Evolutionary conservation across 805 yeast species (phyloP).

Genomic region (Danielia oregonensis): DNA sequence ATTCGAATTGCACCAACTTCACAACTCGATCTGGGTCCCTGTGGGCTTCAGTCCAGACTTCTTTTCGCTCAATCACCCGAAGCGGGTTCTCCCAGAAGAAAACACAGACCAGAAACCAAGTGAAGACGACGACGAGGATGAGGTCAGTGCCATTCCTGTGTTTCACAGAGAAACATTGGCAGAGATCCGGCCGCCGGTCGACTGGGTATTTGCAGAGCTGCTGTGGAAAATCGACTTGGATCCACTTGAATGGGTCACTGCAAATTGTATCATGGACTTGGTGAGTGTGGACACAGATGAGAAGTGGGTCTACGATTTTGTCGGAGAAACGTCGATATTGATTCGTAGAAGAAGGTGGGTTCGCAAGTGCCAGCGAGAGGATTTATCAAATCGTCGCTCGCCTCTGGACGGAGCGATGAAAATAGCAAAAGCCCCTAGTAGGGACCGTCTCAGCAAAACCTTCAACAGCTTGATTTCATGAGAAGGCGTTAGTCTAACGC

Average conservation of each 20-base stretch:
- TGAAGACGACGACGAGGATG: slow-evolving; percentile 1
- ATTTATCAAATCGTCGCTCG: background rate
- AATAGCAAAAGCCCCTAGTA: no score
- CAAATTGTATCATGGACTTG: slow-evolving; percentile 45
- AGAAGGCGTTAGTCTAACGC: no score
- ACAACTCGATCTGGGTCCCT: slow-evolving; percentile 59
- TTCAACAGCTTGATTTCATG: no score
- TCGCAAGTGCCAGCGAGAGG: slow-evolving; percentile 32
- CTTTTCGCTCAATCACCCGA: slow-evolving; percentile 44
- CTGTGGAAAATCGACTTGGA: slow-evolving; percentile 68
- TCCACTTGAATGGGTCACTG: slow-evolving; percentile 61
- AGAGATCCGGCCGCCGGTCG: slow-evolving; percentile 52
- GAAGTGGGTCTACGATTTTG: slow-evolving; percentile 80
- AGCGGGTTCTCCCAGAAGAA: slow-evolving; percentile 10
- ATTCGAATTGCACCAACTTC: slow-evolving; percentile 61
- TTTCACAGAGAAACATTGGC: slow-evolving; percentile 21
- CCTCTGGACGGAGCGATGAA: no score
- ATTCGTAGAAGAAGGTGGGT: slow-evolving; percentile 69
- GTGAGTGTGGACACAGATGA: slow-evolving; percentile 67
- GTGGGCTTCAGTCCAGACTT: slow-evolving; percentile 55
- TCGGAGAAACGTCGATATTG: slow-evolving; percentile 15
- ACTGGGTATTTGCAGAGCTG: slow-evolving; percentile 49
- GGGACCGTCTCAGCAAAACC: no score
- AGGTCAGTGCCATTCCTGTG: background rate
- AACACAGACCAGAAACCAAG: slow-evolving; percentile 1